Percentiles rank a stretch among this genome's conserved stretches.
Conservation (phyloP, 148 eudicot species). For the Arctostaphylos glauca region DNA sequence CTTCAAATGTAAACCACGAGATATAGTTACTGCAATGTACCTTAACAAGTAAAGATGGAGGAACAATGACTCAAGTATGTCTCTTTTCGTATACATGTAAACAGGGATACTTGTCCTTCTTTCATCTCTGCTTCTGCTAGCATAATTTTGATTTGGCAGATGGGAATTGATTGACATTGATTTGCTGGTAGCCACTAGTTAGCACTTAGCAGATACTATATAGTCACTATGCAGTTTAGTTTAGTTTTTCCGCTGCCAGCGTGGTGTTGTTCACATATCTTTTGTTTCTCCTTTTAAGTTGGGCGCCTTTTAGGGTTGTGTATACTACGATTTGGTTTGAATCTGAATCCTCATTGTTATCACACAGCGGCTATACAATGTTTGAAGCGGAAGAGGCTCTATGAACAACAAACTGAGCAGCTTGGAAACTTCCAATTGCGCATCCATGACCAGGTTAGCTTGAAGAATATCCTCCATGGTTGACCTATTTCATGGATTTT, state of each 20-base stretch:
- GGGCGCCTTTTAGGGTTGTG: too few relatives aligned
- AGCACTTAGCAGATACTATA: neutral
- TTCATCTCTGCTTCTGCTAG: neutral
- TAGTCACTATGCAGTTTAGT: neutral
- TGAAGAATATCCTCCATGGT: neutral
- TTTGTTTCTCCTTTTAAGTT: neutral
- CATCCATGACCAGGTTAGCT: conserved; percentile 51
- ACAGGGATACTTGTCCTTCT: neutral
- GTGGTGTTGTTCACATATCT: neutral
- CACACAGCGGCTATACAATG: conserved; percentile 48
- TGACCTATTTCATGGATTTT: neutral
- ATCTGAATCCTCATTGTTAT: conserved; percentile 9
- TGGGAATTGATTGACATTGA: neutral
- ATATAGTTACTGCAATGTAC: neutral
- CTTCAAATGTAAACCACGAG: neutral
- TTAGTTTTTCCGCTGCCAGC: neutral
- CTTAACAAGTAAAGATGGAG: conserved; percentile 1
- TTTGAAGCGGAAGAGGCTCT: conserved; percentile 46
- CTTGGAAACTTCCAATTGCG: conserved; percentile 54
- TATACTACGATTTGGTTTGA: neutral
- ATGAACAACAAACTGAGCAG: conserved; percentile 51
- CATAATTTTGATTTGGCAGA: neutral
- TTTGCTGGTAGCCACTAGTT: neutral
- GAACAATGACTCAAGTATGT: neutral
- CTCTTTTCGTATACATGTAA: neutral